Percentiles rank a stretch among this genome's conserved stretches.
phyloP scores from a whole-genome alignment of 2,329 filamentous ascomycete genomes.

The Clonostachys chloroleuca region DNA sequence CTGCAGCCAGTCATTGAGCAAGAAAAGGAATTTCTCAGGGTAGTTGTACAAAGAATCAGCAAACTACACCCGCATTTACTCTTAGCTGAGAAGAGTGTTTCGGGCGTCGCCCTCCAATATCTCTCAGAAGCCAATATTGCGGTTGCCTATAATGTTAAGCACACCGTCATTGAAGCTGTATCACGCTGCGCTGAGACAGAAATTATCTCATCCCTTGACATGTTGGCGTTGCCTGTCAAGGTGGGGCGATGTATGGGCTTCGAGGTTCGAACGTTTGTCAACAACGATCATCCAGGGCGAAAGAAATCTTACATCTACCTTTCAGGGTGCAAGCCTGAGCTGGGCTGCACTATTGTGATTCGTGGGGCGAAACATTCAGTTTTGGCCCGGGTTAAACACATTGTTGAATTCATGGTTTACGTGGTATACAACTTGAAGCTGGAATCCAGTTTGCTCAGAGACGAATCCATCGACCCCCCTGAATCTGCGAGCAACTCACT shows the following conservation, averaged over 20 bases:
- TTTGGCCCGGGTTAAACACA: constrained; percentile 78
- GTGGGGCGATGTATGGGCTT: constrained; percentile 82
- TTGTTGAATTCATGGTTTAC: constrained; percentile 98
- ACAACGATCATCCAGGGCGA: constrained; percentile 64
- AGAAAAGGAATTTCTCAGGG: constrained; percentile 87
- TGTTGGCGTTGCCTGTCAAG: constrained; percentile 69
- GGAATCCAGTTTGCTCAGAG: constrained; percentile 89
- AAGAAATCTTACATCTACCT: constrained; percentile 97
- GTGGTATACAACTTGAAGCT: constrained; percentile 97
- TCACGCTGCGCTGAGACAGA: constrained; percentile 87
- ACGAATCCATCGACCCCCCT: constrained; percentile 85
- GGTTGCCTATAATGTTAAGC: constrained; percentile 94
- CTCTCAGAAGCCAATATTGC: constrained; percentile 85
- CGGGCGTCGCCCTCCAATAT: constrained; percentile 84
- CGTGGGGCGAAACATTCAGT: constrained; percentile 71
- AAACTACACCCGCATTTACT: constrained; percentile 81
- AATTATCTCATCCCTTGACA: constrained; percentile 92
- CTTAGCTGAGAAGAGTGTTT: constrained; percentile 89
- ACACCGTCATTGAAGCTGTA: constrained; percentile 91
- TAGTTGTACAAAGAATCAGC: constrained; percentile 87
- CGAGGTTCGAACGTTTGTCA: constrained; percentile 92
- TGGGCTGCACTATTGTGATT: constrained; percentile 92
- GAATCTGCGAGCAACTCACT: constrained; percentile 44
- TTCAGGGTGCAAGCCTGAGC: constrained; percentile 81
- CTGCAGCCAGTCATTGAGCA: constrained; percentile 94